phyloP scores from a whole-genome alignment of 1,284 basidiomycete genomes.

The Ustilago nuda region DNA sequence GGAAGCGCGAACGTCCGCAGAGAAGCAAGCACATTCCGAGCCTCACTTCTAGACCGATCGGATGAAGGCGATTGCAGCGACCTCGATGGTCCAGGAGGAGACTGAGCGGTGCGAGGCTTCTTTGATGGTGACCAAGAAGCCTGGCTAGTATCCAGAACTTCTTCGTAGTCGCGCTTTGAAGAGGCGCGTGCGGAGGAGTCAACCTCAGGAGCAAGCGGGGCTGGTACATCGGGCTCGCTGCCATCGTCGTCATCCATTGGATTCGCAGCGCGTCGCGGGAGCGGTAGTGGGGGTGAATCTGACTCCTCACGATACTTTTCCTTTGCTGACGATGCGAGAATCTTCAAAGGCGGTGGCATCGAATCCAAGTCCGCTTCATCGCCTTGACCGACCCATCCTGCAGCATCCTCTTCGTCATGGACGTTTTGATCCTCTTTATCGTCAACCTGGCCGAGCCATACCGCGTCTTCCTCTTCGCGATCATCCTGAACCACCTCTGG shows the following conservation, averaged over 20 bases:
- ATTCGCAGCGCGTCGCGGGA: background rate
- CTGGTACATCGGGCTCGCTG: constrained; percentile 25
- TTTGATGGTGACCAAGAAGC: constrained; percentile 36
- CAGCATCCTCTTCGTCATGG: background rate
- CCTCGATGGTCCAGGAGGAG: constrained; percentile 1
- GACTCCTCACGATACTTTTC: constrained; percentile 27
- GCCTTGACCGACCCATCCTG: background rate
- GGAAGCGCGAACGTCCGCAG: constrained; percentile 26
- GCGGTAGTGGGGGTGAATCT: background rate
- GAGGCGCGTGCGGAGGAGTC: background rate
- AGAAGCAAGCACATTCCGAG: constrained; percentile 14
- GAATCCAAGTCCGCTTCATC: background rate
- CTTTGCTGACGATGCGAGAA: background rate
- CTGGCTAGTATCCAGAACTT: constrained; percentile 43
- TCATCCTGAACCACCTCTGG: constrained; percentile 14
- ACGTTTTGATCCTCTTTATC: constrained; percentile 11
- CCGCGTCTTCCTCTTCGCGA: constrained; percentile 26
- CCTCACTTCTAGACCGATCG: constrained; percentile 7
- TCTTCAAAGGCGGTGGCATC: background rate
- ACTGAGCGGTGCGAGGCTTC: constrained; percentile 9
- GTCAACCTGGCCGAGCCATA: background rate
- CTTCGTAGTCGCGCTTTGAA: constrained; percentile 43
- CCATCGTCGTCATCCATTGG: constrained; percentile 16
- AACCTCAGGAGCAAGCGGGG: constrained; percentile 7
- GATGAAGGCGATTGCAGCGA: background rate